These are phyloP conservation scores for Buxus sempervirens DNA, from an alignment of 164 flowering plant genomes.

Conservation along the genomic window DNA sequence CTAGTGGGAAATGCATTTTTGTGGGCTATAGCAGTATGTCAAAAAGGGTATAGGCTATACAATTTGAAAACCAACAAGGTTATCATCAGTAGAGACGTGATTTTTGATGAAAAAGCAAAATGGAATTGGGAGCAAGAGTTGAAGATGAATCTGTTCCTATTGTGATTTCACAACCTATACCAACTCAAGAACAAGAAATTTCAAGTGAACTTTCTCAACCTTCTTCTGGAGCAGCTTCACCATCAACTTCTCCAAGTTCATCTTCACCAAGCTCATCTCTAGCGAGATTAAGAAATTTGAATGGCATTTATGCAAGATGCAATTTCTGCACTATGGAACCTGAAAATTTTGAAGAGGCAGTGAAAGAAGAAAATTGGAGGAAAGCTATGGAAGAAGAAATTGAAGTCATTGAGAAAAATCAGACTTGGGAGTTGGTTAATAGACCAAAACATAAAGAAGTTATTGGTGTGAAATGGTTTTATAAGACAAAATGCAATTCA, in stretches of 20 bases:
- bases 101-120: conserved; percentile 8
- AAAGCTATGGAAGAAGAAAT: conserved; percentile 13
- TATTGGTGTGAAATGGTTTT: no score
- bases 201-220: neutral
- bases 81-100: conserved; percentile 8
- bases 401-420: conserved; percentile 1
- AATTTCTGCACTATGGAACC: neutral
- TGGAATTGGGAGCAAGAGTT: neutral
- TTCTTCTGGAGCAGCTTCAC: neutral
- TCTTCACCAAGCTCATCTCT: neutral
- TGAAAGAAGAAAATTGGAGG: neutral
- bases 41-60: conserved; percentile 6
- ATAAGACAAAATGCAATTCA: no score
- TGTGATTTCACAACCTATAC: no score
- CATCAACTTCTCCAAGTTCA: neutral
- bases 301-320: neutral
- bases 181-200: neutral
- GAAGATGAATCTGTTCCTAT: neutral
- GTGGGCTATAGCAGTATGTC: neutral
- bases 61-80: neutral
- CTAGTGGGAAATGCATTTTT: conserved; percentile 1
- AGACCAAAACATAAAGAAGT: no score
- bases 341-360: conserved; percentile 1
- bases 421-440: conserved; percentile 10
- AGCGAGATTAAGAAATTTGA: neutral